These are phyloP conservation scores for Endocalyx cinctus DNA, from an alignment of 2,329 filamentous ascomycete genomes.

Conservation along the genomic window DNA sequence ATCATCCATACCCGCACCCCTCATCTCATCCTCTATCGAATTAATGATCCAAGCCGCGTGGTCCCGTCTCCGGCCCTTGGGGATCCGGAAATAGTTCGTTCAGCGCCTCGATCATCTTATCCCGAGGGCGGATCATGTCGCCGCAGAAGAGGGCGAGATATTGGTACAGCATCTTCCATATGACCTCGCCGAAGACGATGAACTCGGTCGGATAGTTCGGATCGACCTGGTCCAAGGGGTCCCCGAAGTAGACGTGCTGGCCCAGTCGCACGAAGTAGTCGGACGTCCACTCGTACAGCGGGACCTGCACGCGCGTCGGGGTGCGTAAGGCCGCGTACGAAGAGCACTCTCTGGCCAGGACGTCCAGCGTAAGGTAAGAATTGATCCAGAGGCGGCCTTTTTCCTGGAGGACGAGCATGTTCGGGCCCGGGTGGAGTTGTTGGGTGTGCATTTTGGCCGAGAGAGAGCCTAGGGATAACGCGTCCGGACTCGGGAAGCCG, in stretches of 20 bases:
- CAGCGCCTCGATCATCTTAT: conserved; percentile 7
- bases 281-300: conserved; percentile 17
- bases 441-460: conserved; percentile 15
- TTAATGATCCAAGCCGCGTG: conserved; percentile 16
- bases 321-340: conserved; percentile 1
- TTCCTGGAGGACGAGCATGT: conserved; percentile 12
- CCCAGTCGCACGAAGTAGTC: conserved; percentile 15
- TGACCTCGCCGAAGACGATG: conserved; percentile 19
- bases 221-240: conserved; percentile 13
- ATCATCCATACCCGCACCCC: conserved; percentile 11
- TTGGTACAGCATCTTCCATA: conserved; percentile 24
- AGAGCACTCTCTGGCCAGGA: conserved; percentile 3
- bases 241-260: conserved; percentile 19
- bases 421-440: conserved; percentile 18
- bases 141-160: conserved; percentile 16
- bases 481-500: conserved; percentile 20
- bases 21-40: conserved; percentile 16
- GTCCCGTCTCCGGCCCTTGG: conserved; percentile 3
- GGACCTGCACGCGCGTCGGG: conserved; percentile 7
- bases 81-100: conserved; percentile 14
- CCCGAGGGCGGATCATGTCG: conserved; percentile 13
- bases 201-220: conserved; percentile 10
- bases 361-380: conserved; percentile 6
- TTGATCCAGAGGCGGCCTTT: conserved; percentile 13
- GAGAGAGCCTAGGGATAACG: conserved; percentile 11